phyloP scores from a whole-genome alignment of 2,329 filamentous ascomycete species.

The Nigrospora osmanthi region DNA sequence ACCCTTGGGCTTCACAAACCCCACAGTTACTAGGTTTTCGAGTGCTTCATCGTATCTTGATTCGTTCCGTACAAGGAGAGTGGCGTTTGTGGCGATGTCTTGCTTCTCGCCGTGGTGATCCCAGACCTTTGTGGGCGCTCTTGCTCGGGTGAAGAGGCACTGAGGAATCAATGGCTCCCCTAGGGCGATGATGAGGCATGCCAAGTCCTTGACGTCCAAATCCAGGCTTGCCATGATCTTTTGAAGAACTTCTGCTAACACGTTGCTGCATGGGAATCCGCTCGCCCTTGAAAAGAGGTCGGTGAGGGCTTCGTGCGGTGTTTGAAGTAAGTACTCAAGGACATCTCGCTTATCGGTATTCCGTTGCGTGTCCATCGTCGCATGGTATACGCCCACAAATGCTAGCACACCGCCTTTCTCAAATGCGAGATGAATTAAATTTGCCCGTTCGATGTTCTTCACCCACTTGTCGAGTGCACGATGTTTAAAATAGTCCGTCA shows the following conservation, averaged over 20 bases:
- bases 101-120: not conserved
- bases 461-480: not conserved
- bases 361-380: not conserved
- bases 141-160: not conserved
- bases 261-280: not conserved
- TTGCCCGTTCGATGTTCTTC: not conserved
- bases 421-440: not conserved
- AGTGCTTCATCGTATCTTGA: not conserved
- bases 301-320: not conserved
- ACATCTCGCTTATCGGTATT: not conserved
- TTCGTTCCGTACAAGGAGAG: not conserved
- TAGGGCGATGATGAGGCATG: not conserved
- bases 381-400: not conserved
- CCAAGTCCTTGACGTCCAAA: not conserved
- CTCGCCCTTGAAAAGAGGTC: not conserved
- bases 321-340: not conserved
- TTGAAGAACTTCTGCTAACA: not conserved
- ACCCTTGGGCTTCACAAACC: not conserved
- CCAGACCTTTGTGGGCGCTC: not conserved
- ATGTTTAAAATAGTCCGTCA: not conserved
- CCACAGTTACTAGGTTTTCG: not conserved
- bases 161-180: not conserved
- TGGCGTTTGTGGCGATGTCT: not conserved
- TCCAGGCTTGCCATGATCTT: not conserved
- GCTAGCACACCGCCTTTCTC: not conserved